Conservation (phyloP, 495 filamentous ascomycete genomes). For the Penicillium argentinense region DNA sequence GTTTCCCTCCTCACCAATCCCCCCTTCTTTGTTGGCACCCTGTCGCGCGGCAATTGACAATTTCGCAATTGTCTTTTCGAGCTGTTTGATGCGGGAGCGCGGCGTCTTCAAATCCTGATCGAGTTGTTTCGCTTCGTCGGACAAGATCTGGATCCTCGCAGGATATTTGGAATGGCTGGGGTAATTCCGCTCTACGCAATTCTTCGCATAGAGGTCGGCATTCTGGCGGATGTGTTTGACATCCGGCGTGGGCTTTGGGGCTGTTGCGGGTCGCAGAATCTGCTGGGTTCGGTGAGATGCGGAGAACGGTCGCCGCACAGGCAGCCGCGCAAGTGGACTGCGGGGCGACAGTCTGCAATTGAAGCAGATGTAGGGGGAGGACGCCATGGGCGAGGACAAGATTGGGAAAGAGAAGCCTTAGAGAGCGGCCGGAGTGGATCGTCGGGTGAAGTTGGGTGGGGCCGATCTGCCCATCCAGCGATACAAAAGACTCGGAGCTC, state of each 20-base stretch:
- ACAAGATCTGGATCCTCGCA: slow-evolving; percentile 65
- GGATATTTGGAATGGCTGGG: slow-evolving; percentile 63
- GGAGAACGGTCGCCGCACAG: slow-evolving; percentile 33
- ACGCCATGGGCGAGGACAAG: slow-evolving; percentile 25
- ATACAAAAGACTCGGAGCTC: too few species aligned
- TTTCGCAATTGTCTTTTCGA: slow-evolving; percentile 43
- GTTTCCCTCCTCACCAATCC: slow-evolving; percentile 8
- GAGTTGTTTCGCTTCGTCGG: slow-evolving; percentile 60
- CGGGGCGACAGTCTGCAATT: slow-evolving; percentile 32
- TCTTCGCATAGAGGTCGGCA: slow-evolving; percentile 72
- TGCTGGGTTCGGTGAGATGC: slow-evolving; percentile 25
- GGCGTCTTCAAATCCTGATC: slow-evolving; percentile 39
- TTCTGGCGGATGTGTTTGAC: slow-evolving; percentile 88
- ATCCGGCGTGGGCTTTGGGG: slow-evolving; percentile 77
- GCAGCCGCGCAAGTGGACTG: slow-evolving; percentile 6
- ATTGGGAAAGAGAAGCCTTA: slow-evolving; percentile 7
- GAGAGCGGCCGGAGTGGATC: slow-evolving; percentile 6
- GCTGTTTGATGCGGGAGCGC: slow-evolving; percentile 39
- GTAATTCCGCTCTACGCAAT: slow-evolving; percentile 86
- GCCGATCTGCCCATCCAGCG: background rate
- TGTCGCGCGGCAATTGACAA: slow-evolving; percentile 29
- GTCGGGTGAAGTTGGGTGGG: slow-evolving; percentile 6
- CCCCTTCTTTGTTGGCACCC: slow-evolving; percentile 9
- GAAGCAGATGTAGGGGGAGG: slow-evolving; percentile 36
- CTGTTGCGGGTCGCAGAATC: slow-evolving; percentile 61